phyloP scores from a whole-genome alignment of 139 green algal species.

The Chlorella sp. region DNA sequence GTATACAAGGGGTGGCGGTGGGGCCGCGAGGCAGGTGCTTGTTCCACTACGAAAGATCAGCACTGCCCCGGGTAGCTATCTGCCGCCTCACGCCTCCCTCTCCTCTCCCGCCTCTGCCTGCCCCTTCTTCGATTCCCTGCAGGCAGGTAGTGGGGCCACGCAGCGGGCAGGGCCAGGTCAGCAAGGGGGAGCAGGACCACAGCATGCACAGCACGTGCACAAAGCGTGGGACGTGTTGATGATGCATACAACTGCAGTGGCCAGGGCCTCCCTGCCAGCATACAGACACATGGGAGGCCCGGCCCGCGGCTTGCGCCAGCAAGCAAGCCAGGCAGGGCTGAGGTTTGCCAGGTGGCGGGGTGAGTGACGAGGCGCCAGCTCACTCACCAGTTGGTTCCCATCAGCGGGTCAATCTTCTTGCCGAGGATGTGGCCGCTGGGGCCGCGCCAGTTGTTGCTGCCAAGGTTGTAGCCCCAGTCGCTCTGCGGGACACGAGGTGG shows the following conservation, averaged over 20 bases:
- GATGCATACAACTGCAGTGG: no score
- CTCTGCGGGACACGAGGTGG: no score
- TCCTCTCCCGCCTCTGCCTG: background rate
- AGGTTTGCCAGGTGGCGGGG: background rate
- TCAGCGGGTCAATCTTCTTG: conserved; percentile 56
- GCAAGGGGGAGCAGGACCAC: background rate
- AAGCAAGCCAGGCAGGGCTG: background rate
- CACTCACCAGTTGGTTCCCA: conserved; percentile 47
- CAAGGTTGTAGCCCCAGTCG: conserved; percentile 93
- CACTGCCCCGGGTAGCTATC: background rate
- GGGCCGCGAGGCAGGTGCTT: background rate
- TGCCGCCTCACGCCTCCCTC: background rate
- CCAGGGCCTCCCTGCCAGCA: no score
- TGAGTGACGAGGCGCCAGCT: background rate
- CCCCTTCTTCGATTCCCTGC: background rate
- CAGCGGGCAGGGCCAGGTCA: background rate
- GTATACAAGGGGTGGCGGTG: background rate
- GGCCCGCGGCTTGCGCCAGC: background rate
- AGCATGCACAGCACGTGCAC: background rate
- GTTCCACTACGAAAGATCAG: background rate
- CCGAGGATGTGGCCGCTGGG: conserved; percentile 77
- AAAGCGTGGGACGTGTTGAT: background rate
- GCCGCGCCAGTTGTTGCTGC: conserved; percentile 88
- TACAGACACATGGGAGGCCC: no score
- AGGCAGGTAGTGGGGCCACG: background rate